Evolutionary conservation across 169 alveolate genomes (phyloP).

Genomic region (Cytauxzoon felis): DNA sequence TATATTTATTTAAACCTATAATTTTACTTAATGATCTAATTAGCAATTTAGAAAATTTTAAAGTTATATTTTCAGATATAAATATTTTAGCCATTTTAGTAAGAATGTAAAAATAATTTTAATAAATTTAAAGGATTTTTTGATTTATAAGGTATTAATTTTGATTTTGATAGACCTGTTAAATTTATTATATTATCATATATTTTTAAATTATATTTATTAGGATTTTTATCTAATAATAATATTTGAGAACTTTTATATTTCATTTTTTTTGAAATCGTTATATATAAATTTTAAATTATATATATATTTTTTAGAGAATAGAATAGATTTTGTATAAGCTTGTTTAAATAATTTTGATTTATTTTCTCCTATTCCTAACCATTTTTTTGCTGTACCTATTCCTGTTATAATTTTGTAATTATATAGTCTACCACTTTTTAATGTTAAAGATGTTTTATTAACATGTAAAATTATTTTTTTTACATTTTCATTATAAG

Average conservation of each 20-base stretch:
- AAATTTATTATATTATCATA: conserved; percentile 11
- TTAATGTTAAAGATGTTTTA: not conserved
- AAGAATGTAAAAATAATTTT: conserved; percentile 10
- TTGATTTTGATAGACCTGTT: conserved; percentile 18
- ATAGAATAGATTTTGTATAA: not conserved
- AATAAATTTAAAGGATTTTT: conserved; percentile 3
- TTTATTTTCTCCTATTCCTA: conserved; percentile 32
- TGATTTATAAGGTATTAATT: conserved; percentile 11
- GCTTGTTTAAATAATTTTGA: conserved; percentile 8
- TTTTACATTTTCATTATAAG: not conserved
- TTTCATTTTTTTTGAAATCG: conserved; percentile 24
- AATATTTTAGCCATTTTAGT: not conserved
- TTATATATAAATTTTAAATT: conserved; percentile 18
- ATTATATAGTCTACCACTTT: not conserved
- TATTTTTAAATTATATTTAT: conserved; percentile 18
- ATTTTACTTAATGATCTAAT: not conserved
- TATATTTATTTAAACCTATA: conserved; percentile 9
- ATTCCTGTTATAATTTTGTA: not conserved
- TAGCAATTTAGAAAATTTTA: conserved; percentile 5
- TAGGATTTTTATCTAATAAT: conserved; percentile 5
- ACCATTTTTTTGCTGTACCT: not conserved
- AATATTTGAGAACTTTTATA: conserved; percentile 21
- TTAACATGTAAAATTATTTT: not conserved
- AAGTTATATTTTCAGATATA: conserved; percentile 4
- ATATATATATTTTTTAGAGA: conserved; percentile 20